A percentile compares a stretch with the other conserved stretches of the same genome.
Evolutionary conservation across 352 stramenopile genomes (phyloP).

Genomic region (Phytophthora nicotianae): DNA sequence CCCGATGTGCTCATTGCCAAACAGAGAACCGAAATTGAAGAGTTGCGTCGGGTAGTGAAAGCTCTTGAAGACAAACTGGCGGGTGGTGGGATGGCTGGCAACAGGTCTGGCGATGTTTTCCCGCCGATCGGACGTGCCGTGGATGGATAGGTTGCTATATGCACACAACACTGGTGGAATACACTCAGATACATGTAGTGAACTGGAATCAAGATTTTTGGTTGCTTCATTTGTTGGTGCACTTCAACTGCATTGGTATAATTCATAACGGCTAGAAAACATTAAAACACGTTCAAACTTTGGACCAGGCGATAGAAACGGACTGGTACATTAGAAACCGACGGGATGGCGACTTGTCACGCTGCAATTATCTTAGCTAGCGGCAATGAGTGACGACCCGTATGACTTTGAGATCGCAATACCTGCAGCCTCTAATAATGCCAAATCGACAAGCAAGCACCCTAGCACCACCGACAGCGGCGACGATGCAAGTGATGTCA

Average conservation of each 20-base stretch:
- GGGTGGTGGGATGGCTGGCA: slow-evolving; percentile 6
- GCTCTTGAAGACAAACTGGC: slow-evolving; percentile 73
- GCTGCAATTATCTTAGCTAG: not conserved
- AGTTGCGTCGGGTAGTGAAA: slow-evolving; percentile 80
- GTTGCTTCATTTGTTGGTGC: not conserved
- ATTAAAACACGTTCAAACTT: too few relatives aligned
- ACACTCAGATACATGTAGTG: not conserved
- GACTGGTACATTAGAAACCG: not conserved
- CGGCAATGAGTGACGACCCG: slow-evolving; percentile 37
- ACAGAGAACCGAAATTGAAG: slow-evolving; percentile 72
- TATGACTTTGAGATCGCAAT: slow-evolving; percentile 65
- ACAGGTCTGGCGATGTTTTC: slow-evolving; percentile 31
- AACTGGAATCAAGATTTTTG: not conserved
- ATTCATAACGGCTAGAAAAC: too few relatives aligned
- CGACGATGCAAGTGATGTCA: slow-evolving; percentile 19
- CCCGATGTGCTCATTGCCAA: slow-evolving; percentile 58
- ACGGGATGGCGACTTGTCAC: not conserved
- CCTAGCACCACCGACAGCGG: slow-evolving; percentile 6
- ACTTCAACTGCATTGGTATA: too few relatives aligned
- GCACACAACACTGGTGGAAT: too few relatives aligned
- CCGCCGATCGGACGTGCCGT: slow-evolving; percentile 42
- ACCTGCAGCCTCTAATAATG: slow-evolving; percentile 21
- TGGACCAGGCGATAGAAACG: not conserved
- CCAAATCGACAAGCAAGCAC: slow-evolving; percentile 6
- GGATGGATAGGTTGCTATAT: slow-evolving; percentile 30